Evolutionary conservation across 371 early-diverging fungal species (phyloP).

Genomic region (Syncephalastrum racemosum): DNA sequence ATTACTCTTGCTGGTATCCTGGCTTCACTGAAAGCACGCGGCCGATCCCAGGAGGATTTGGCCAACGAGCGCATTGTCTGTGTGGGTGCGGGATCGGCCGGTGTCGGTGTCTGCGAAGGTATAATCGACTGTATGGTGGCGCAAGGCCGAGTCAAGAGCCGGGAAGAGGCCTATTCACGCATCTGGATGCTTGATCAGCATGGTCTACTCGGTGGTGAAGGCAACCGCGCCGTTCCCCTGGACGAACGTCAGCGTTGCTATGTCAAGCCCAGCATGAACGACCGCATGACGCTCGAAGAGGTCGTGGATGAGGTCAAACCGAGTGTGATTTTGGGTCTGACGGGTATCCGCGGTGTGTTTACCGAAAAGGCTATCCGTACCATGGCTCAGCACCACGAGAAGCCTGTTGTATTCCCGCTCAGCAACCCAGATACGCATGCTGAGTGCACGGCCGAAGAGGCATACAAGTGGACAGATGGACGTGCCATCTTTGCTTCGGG

Average conservation of each 20-base stretch:
- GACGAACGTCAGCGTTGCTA: constrained; percentile 57
- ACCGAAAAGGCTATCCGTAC: constrained; percentile 55
- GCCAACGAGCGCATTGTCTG: constrained; percentile 55
- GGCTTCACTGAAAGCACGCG: constrained; percentile 58
- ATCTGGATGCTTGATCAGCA: constrained; percentile 65
- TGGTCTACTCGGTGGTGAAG: constrained; percentile 42
- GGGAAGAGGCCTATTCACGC: constrained; percentile 58
- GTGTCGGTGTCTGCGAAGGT: constrained; percentile 70
- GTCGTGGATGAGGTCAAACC: constrained; percentile 63
- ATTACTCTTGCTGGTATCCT: constrained; percentile 66
- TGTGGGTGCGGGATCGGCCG: constrained; percentile 71
- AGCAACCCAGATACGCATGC: constrained; percentile 66
- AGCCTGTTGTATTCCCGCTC: constrained; percentile 64
- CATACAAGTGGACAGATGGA: constrained; percentile 62
- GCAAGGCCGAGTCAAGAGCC: constrained; percentile 55
- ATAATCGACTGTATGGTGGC: constrained; percentile 64
- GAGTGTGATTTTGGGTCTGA: constrained; percentile 63
- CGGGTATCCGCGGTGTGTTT: constrained; percentile 60
- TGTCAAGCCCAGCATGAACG: constrained; percentile 53
- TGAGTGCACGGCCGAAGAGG: constrained; percentile 67
- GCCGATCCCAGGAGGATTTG: constrained; percentile 38
- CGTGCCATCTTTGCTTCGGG: constrained; percentile 67
- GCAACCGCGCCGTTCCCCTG: constrained; percentile 20
- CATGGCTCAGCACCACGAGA: constrained; percentile 60
- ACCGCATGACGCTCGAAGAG: constrained; percentile 52